These are phyloP conservation scores for Perkinsus marinus DNA, from an alignment of 169 alveolate species.

Conservation along the genomic window DNA sequence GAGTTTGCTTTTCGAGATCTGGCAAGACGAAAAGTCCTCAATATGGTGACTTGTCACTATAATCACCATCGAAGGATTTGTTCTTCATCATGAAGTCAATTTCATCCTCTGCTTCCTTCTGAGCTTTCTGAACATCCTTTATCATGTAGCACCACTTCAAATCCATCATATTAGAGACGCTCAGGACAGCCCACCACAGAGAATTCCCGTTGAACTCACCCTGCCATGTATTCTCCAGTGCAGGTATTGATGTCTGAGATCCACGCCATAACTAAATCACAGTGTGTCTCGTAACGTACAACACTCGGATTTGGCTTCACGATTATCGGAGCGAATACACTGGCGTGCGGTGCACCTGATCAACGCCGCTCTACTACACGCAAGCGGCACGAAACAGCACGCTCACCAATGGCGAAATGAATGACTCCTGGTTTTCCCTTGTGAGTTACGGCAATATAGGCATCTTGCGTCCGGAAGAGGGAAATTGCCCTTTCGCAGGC, in stretches of 20 bases:
- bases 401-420: not conserved
- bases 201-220: not conserved
- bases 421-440: not conserved
- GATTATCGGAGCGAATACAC: not conserved
- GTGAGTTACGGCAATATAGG: not conserved
- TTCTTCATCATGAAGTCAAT: not conserved
- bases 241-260: not conserved
- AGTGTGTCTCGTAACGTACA: not conserved
- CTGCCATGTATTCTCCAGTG: not conserved
- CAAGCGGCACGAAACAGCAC: not conserved
- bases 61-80: not conserved
- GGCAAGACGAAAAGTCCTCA: not conserved
- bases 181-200: not conserved
- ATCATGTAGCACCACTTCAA: not conserved
- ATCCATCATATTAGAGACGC: not conserved
- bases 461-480: not conserved
- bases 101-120: not conserved
- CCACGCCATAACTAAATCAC: not conserved
- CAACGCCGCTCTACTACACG: not conserved
- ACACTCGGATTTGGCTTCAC: not conserved
- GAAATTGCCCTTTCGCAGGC: not conserved
- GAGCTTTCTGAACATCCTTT: not conserved
- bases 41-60: not conserved
- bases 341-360: not conserved
- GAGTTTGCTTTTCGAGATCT: not conserved